A percentile compares a stretch with the other conserved stretches of the same genome.
phyloP scores from a whole-genome alignment of 352 stramenopile genomes.

The Globisporangium mamillatum region DNA sequence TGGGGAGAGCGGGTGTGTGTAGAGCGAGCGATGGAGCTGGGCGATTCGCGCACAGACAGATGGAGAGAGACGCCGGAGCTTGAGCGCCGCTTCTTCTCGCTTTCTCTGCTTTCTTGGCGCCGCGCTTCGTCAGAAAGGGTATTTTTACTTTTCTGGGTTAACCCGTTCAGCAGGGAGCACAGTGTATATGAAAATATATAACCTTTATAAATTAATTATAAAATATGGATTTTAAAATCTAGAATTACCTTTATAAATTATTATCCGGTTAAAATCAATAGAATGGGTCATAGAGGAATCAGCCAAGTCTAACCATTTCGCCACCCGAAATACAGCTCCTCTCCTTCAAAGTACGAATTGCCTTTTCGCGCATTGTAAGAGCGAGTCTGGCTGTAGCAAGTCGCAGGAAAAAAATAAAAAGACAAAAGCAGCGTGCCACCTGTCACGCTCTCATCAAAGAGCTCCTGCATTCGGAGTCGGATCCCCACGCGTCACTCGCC shows the following conservation, averaged over 20 bases:
- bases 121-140: constrained; percentile 3
- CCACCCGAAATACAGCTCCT: neutral
- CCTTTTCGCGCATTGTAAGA: neutral
- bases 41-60: neutral
- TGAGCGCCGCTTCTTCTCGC: neutral
- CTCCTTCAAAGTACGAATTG: neutral
- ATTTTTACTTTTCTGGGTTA: constrained; percentile 11
- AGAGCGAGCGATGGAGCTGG: neutral
- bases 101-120: constrained; percentile 5
- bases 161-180: neutral
- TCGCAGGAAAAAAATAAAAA: neutral
- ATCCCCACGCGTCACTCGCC: constrained; percentile 4
- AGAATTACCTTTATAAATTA: neutral
- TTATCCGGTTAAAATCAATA: neutral
- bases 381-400: neutral
- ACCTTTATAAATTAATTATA: no score
- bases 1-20: neutral
- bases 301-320: neutral
- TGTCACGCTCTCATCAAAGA: constrained; percentile 11
- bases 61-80: neutral
- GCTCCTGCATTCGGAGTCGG: neutral
- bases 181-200: neutral
- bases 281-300: no score
- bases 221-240: neutral
- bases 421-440: neutral